Percentiles rank a stretch among this genome's conserved stretches.
Conservation (phyloP, 768 basidiomycete genomes). For the Collybia nuda region DNA sequence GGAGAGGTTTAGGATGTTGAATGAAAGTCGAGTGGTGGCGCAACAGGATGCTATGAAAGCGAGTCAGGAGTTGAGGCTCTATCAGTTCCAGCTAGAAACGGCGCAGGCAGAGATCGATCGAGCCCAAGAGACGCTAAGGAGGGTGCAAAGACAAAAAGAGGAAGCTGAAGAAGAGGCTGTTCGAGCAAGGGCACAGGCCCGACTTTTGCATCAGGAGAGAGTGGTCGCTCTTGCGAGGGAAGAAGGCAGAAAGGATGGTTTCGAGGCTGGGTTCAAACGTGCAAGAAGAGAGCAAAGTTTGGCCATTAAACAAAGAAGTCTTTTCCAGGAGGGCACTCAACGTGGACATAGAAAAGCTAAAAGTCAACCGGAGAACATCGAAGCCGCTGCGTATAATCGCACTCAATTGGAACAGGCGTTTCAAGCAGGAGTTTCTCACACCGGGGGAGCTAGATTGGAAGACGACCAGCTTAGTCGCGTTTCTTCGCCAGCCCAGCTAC, state of each 20-base stretch:
- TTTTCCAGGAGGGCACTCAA: background rate
- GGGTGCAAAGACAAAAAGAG: constrained; percentile 50
- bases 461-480: constrained; percentile 4
- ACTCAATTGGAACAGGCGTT: background rate
- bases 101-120: constrained; percentile 51
- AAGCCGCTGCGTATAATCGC: background rate
- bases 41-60: constrained; percentile 36
- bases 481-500: constrained; percentile 9
- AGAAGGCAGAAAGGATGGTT: constrained; percentile 52
- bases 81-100: constrained; percentile 37
- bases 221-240: constrained; percentile 54
- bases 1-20: constrained; percentile 31
- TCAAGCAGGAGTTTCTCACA: background rate
- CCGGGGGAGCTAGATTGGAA: background rate
- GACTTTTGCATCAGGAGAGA: constrained; percentile 49
- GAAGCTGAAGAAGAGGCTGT: constrained; percentile 58
- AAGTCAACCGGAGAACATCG: background rate
- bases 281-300: constrained; percentile 29
- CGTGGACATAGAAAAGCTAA: background rate
- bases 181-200: constrained; percentile 48
- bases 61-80: constrained; percentile 34
- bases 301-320: background rate
- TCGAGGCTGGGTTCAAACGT: constrained; percentile 47
- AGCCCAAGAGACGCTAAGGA: constrained; percentile 47
- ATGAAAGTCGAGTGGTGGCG: constrained; percentile 32